A percentile compares a stretch with the other conserved stretches of the same genome.
Evolutionary conservation across 352 stramenopile genomes (phyloP).

Genomic region (Pythium chondricola): DNA sequence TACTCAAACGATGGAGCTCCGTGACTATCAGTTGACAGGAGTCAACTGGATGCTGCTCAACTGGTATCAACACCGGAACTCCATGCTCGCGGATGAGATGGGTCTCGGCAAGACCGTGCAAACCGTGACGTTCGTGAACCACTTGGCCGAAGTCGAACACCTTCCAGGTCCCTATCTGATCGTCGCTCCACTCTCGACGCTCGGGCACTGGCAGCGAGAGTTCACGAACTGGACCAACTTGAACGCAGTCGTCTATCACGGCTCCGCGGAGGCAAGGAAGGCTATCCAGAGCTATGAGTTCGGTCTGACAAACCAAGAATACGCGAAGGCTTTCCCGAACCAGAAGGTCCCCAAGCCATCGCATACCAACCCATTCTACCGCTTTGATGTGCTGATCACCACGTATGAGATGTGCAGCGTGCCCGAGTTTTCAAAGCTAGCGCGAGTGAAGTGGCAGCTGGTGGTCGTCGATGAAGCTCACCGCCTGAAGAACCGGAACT

Average conservation of each 20-base stretch:
- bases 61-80: slow-evolving; percentile 97
- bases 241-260: slow-evolving; percentile 99
- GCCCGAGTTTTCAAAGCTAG: slow-evolving; percentile 92
- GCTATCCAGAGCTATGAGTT: slow-evolving; percentile 96
- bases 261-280: slow-evolving; percentile 83
- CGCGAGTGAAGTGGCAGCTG: slow-evolving; percentile 90
- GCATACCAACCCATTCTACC: slow-evolving; percentile 49
- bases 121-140: slow-evolving; percentile 93
- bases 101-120: slow-evolving; percentile 95
- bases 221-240: slow-evolving; percentile 96
- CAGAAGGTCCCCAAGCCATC: slow-evolving; percentile 26
- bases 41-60: slow-evolving; percentile 99
- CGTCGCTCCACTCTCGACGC: slow-evolving; percentile 96
- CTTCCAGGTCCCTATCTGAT: slow-evolving; percentile 95
- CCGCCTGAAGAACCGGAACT: slow-evolving; percentile 97
- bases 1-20: slow-evolving; percentile 74
- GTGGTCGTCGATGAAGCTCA: slow-evolving; percentile 99
- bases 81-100: slow-evolving; percentile 99
- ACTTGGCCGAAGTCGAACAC: slow-evolving; percentile 93
- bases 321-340: slow-evolving; percentile 8
- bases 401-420: slow-evolving; percentile 98
- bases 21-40: slow-evolving; percentile 98
- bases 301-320: slow-evolving; percentile 56
- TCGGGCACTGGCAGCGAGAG: slow-evolving; percentile 97
- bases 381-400: slow-evolving; percentile 99